Percentiles rank a stretch among this genome's conserved stretches.
Evolutionary conservation across 2,329 filamentous ascomycete species (phyloP).

Genomic region (Arthrobotrys pseudoclavata): DNA sequence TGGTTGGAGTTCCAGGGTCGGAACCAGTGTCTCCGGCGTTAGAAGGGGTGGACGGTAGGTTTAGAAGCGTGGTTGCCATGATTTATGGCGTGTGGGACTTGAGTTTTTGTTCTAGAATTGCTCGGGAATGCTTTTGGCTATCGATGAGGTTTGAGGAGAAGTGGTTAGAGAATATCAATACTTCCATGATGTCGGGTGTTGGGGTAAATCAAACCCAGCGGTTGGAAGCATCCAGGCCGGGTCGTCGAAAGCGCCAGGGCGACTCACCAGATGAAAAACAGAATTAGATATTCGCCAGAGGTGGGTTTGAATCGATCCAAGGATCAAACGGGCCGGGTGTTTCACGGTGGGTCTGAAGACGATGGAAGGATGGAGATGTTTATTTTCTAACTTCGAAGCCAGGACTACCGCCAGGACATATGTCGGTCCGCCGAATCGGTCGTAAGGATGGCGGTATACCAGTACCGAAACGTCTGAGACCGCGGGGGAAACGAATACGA

Average conservation of each 20-base stretch:
- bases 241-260: neutral
- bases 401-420: slow-evolving; percentile 8
- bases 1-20: slow-evolving; percentile 62
- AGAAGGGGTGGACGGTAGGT: slow-evolving; percentile 50
- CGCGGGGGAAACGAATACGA: neutral
- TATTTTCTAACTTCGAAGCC: slow-evolving; percentile 1
- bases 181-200: slow-evolving; percentile 5
- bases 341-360: neutral
- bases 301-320: neutral
- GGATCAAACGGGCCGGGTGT: neutral
- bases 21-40: slow-evolving; percentile 40
- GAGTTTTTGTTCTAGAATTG: slow-evolving; percentile 1
- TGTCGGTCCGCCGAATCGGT: slow-evolving; percentile 1
- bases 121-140: slow-evolving; percentile 4
- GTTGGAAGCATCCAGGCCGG: neutral
- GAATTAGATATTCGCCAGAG: neutral
- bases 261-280: neutral
- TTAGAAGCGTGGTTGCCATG: slow-evolving; percentile 59
- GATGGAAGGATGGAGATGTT: neutral
- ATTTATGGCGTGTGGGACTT: slow-evolving; percentile 1
- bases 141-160: slow-evolving; percentile 1
- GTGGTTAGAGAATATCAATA: slow-evolving; percentile 11
- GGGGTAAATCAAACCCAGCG: neutral
- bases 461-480: neutral
- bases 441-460: neutral